Base-by-base conservation (phyloP, 805 yeast species). In the Myxozyma melibiosi region DNA sequence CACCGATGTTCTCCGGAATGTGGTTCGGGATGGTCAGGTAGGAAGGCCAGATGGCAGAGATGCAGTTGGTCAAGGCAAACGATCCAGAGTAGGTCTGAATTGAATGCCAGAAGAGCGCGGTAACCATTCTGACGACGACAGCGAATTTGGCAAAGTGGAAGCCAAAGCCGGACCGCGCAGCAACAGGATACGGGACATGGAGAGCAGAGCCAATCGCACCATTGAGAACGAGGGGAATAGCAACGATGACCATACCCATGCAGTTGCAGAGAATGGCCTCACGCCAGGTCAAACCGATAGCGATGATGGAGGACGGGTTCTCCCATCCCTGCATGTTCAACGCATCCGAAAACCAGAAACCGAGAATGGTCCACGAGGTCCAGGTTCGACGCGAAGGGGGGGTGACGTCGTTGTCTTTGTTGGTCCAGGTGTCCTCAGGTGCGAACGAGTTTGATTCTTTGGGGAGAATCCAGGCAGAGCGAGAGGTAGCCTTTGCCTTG, bases 161-260 rank as follows among this genome's bases (percentile, higher is more conserved):
- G 30, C 97, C 97, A 73, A 90, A 90, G 0, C 92, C 81, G 1
- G 92, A 79, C 61, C 97, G 77, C 39, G 84, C 81, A 6, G 88
- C 80, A 9, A 90, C 90, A 1, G 97, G 96, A 77, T 89, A 90
- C 0, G 95, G 82, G 51, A 89, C 77, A 68, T 90, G 96, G 66
- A 89, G 87, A 61, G 81, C 80, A 14, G 90, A 78, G 64, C 96
- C 97, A 51, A 88, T 80, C 65, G 96, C 77, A 22, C 95, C 87
- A 18, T 87, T 78, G n/a, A 83, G 68, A 3, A 82, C 79, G 33
- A 90, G 85, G 65, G 89, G 88, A 1, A 79, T 64, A 60, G 87
- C 94, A 60, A 88, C 83, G 45, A 87, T 71, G 18, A 77, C 27
- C 57, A 47, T 53, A 25, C 65, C 65, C 22, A 57, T 9, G 8